Evolutionary conservation across 176 grass and related monocot genomes (phyloP), one percentile per base, ranked within the genome.

Genomic region (Alopecurus myosuroides): DNA sequence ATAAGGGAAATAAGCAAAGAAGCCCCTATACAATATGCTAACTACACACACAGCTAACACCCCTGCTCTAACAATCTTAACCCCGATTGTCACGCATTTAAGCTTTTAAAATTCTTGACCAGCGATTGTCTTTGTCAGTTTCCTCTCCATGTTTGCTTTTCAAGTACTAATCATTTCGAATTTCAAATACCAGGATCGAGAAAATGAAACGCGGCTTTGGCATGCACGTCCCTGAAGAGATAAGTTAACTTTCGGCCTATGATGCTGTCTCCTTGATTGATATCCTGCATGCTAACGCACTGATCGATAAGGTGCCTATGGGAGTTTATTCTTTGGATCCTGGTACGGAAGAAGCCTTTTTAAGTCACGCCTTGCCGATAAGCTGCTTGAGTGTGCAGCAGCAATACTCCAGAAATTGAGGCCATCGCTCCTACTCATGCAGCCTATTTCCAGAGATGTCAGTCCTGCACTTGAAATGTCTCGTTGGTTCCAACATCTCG

Each of bases 141-240:
- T 72, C 15, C 9, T 55, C 33, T 77, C n/a, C 8, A 14, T 49
- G 1, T 23, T 1, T 7, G 3, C 17, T 36, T 15, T 58, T 23
- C 1, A 15, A 2, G 28, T 33, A 51, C 58, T 84, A 75, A 90
- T 51, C 9, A 52, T 74, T 71, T 50, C 18, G 4, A 48, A 20
- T 70, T 81, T 79, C 8, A 76, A 26, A 80, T 77, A 25, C 22
- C 85, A 98, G 96, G 68, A 87, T 98, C 70, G 96, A 98, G 87
- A 95, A 93, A 81, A 82, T 94, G 89, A 93, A 93, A 81, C 91
- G 81, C 25, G 96, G 96, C 78, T 94, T 98, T 77, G 96, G 96
- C 17, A 98, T 98, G 96, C 91, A 83, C 31, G 60, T 84, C 70
- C 87, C 87, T 10, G 79, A 90, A 87, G 92, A 86, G 37, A 80